phyloP scores from a whole-genome alignment of 805 yeast species.

The Candida schatavii region DNA sequence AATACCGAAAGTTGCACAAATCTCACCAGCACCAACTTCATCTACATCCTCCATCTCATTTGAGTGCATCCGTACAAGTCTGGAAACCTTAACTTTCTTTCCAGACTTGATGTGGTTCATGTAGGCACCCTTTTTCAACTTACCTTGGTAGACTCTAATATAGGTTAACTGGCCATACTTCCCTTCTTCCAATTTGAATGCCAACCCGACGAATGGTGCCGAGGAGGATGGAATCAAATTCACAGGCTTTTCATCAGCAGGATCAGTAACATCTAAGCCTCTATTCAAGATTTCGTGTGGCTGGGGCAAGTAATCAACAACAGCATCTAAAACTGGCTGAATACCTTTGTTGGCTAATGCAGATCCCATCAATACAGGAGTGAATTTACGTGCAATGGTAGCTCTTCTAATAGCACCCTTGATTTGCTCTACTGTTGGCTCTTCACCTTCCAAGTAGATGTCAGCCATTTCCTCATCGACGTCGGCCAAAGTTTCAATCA shows the following conservation, averaged over 20 bases:
- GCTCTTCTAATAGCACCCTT: conserved; percentile 89
- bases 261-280: conserved; percentile 71
- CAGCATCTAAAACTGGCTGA: conserved; percentile 94
- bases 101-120: conserved; percentile 89
- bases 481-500: conserved; percentile 94
- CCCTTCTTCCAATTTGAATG: conserved; percentile 99
- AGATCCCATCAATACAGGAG: conserved; percentile 99
- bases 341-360: conserved; percentile 96
- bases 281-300: conserved; percentile 92
- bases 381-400: conserved; percentile 91
- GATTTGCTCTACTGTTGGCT: conserved; percentile 81
- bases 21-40: conserved; percentile 96
- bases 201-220: conserved; percentile 90
- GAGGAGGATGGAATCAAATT: conserved; percentile 67
- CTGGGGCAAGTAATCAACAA: conserved; percentile 91
- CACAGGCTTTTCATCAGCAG: conserved; percentile 61
- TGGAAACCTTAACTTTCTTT: conserved; percentile 86
- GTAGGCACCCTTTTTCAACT: conserved; percentile 83
- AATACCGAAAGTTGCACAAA: conserved; percentile 98
- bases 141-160: conserved; percentile 95
- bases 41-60: conserved; percentile 98
- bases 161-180: conserved; percentile 97
- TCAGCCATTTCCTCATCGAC: conserved; percentile 98
- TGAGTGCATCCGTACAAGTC: conserved; percentile 97
- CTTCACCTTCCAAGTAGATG: conserved; percentile 83